phyloP scores from a whole-genome alignment of 805 yeast genomes.

The Candida vaughaniae region DNA sequence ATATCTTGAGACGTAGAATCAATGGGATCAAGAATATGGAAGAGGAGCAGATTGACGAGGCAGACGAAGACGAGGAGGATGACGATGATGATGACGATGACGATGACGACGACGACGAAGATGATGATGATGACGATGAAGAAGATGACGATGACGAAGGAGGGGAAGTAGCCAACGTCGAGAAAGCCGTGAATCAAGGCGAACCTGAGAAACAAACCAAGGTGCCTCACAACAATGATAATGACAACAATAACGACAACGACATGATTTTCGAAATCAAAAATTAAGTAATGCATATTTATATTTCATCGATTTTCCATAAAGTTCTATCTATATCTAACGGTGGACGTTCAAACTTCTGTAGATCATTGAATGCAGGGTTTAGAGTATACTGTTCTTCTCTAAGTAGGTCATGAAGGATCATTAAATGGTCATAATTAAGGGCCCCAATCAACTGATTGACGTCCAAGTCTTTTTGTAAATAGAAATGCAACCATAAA shows the following conservation, averaged over 20 bases:
- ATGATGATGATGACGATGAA: constrained; percentile 38
- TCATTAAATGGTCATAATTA: constrained; percentile 15
- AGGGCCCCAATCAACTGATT: constrained; percentile 22
- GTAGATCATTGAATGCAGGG: not conserved
- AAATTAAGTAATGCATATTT: constrained; percentile 6
- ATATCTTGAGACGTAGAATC: constrained; percentile 38
- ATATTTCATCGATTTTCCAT: constrained; percentile 1
- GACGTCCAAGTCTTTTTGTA: constrained; percentile 21
- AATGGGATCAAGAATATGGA: constrained; percentile 23
- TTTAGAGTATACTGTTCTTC: constrained; percentile 1
- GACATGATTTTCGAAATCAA: constrained; percentile 24
- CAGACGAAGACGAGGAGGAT: constrained; percentile 33
- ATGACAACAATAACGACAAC: constrained; percentile 11
- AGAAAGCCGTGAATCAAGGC: constrained; percentile 6
- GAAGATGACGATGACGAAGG: constrained; percentile 33
- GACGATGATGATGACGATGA: constrained; percentile 39
- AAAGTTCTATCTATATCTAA: constrained; percentile 3
- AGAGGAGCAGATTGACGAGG: constrained; percentile 22
- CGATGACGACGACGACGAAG: constrained; percentile 38
- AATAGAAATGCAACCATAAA: constrained; percentile 13
- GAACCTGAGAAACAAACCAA: constrained; percentile 2
- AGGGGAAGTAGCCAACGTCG: constrained; percentile 15
- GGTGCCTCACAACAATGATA: not conserved
- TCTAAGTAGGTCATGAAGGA: constrained; percentile 2
- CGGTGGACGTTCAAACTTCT: not conserved